These are phyloP conservation scores for Blastomyces silverae DNA, from an alignment of 2,329 filamentous ascomycete genomes.

Conservation along the genomic window DNA sequence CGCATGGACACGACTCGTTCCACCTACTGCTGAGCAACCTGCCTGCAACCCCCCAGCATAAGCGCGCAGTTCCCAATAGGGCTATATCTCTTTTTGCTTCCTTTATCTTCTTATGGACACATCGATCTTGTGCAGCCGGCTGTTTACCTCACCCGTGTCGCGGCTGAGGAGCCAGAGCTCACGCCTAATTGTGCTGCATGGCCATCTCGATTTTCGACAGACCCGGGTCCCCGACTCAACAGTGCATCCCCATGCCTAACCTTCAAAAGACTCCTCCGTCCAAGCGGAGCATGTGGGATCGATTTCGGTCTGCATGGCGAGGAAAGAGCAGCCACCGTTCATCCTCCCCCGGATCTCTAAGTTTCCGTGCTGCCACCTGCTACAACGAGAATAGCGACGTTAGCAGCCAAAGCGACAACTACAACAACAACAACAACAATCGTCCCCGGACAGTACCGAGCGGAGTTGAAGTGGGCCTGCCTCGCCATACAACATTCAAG, in stretches of 20 bases:
- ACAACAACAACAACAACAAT: constrained; percentile 20
- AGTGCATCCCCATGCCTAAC: constrained; percentile 32
- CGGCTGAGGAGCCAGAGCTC: constrained; percentile 27
- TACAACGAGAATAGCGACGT: constrained; percentile 18
- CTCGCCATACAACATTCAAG: constrained; percentile 29
- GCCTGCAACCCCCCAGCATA: constrained; percentile 1
- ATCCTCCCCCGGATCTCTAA: constrained; percentile 22
- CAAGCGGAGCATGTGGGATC: constrained; percentile 44
- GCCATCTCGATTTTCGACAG: constrained; percentile 39
- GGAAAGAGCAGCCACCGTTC: constrained; percentile 36
- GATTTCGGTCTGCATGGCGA: constrained; percentile 40
- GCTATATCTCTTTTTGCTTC: not conserved
- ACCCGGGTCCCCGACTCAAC: constrained; percentile 33
- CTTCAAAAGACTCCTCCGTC: constrained; percentile 29
- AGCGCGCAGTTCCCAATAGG: not conserved
- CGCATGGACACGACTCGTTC: constrained; percentile 10
- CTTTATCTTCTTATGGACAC: constrained; percentile 32
- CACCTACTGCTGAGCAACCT: not conserved
- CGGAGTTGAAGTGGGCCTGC: constrained; percentile 8
- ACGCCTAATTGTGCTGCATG: constrained; percentile 33
- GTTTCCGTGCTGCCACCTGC: not conserved
- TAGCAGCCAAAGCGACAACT: constrained; percentile 7
- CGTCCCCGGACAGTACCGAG: constrained; percentile 20
- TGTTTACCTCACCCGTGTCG: constrained; percentile 32
- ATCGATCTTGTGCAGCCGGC: constrained; percentile 29